Percentiles rank a stretch among this genome's conserved stretches.
Conservation (phyloP, 306 rosid species). For the Cucurbita ficifolia region DNA sequence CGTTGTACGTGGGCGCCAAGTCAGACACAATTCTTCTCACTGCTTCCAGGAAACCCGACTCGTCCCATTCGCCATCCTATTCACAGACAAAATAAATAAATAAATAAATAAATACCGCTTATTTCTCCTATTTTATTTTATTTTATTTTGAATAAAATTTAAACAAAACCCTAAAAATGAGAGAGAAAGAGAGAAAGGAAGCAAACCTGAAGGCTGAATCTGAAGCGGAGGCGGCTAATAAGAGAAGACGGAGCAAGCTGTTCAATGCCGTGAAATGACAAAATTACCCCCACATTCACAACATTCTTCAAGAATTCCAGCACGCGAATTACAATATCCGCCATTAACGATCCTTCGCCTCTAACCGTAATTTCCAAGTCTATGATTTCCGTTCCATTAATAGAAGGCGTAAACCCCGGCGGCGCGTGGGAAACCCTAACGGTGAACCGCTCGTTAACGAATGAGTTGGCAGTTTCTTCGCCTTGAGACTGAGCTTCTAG, state of each 20-base stretch:
- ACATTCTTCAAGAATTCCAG: neutral
- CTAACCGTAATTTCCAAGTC: slow-evolving; percentile 1
- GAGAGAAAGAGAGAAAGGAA: neutral
- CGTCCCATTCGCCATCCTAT: slow-evolving; percentile 53
- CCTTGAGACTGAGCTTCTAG: slow-evolving; percentile 9
- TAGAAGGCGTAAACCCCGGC: neutral
- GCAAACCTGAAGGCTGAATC: slow-evolving; percentile 2
- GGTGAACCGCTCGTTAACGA: neutral
- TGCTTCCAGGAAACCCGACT: slow-evolving; percentile 45
- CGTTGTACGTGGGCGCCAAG: neutral
- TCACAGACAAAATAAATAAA: neutral
- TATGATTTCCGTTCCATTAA: neutral
- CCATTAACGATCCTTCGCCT: neutral
- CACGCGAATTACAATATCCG: neutral
- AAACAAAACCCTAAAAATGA: neutral
- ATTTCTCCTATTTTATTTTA: neutral
- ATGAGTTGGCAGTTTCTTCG: neutral
- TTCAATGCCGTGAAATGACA: neutral
- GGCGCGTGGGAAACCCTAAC: neutral
- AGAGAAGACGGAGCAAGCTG: neutral
- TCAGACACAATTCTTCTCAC: slow-evolving; percentile 37
- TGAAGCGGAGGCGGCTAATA: neutral
- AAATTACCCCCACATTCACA: neutral
- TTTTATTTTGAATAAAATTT: neutral
- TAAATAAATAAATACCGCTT: neutral